A percentile compares a stretch with the other conserved stretches of the same genome.
Evolutionary conservation across 192 early-diverging fungal species (phyloP).

Genomic region (Backusella sp.): DNA sequence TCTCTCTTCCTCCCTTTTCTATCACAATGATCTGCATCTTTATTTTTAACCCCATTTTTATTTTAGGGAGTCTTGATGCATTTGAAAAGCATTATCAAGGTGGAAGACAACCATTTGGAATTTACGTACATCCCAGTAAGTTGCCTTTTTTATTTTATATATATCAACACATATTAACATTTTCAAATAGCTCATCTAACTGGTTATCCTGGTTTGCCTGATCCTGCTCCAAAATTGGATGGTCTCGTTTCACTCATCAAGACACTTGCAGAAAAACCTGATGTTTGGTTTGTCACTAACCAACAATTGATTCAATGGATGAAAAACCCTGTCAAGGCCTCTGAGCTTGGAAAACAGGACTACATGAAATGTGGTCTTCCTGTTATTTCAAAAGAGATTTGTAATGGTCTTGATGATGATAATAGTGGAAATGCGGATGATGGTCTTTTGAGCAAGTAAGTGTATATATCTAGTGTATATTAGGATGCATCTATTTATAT

Average conservation of each 20-base stretch:
- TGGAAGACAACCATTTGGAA: slow-evolving; percentile 49
- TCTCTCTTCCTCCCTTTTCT: not conserved
- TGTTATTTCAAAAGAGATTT: slow-evolving; percentile 57
- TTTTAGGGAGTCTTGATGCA: slow-evolving; percentile 20
- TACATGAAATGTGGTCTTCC: slow-evolving; percentile 61
- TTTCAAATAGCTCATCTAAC: slow-evolving; percentile 34
- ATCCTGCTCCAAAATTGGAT: slow-evolving; percentile 22
- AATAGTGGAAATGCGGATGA: slow-evolving; percentile 35
- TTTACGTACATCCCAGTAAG: slow-evolving; percentile 39
- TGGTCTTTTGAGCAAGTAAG: slow-evolving; percentile 33
- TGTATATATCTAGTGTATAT: not conserved
- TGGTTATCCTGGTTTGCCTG: slow-evolving; percentile 17
- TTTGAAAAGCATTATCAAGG: slow-evolving; percentile 40
- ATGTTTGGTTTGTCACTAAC: slow-evolving; percentile 69
- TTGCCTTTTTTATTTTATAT: not conserved
- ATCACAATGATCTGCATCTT: not conserved
- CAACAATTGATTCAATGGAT: slow-evolving; percentile 68
- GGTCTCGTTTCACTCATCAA: slow-evolving; percentile 46
- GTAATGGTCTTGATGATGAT: slow-evolving; percentile 63
- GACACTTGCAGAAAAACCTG: slow-evolving; percentile 41
- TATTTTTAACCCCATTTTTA: slow-evolving; percentile 7
- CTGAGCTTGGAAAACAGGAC: slow-evolving; percentile 51
- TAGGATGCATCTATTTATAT: slow-evolving; percentile 29
- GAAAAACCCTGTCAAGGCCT: slow-evolving; percentile 69
- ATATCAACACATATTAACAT: too few relatives aligned